Evolutionary conservation across 2,329 filamentous ascomycete genomes (phyloP).

Genomic region (Elsinoe necatrix): DNA sequence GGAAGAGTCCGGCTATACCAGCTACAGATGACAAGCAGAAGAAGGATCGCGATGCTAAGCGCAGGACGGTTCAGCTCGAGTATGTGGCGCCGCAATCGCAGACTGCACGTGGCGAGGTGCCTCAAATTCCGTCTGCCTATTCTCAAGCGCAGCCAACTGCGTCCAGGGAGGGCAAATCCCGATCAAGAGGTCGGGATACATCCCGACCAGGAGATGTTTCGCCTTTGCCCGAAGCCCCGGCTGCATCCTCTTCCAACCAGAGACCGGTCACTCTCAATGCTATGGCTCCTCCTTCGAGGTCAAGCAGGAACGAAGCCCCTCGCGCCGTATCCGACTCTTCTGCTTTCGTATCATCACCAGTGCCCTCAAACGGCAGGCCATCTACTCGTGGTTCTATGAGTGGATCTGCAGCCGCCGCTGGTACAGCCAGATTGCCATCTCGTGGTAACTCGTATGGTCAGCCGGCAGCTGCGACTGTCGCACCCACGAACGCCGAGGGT

Average conservation of each 20-base stretch:
- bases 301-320: constrained; percentile 37
- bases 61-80: constrained; percentile 92
- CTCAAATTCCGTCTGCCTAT: constrained; percentile 22
- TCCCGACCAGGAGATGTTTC: constrained; percentile 40
- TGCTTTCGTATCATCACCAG: constrained; percentile 33
- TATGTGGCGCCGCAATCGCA: constrained; percentile 88
- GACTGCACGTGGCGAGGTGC: constrained; percentile 61
- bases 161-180: constrained; percentile 33
- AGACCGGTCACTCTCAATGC: constrained; percentile 18
- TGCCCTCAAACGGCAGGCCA: constrained; percentile 48
- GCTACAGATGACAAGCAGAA: constrained; percentile 59
- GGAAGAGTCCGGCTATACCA: constrained; percentile 25
- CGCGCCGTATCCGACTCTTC: constrained; percentile 44
- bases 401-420: constrained; percentile 27
- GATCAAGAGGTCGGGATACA: constrained; percentile 47
- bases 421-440: constrained; percentile 55
- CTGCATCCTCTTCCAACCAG: constrained; percentile 11
- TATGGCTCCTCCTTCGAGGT: constrained; percentile 31
- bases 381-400: constrained; percentile 70
- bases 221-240: constrained; percentile 28
- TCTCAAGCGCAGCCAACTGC: background rate
- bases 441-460: constrained; percentile 74
- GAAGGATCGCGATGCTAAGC: constrained; percentile 69
- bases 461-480: constrained; percentile 76
- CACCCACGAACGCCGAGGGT: constrained; percentile 80